phyloP scores from a whole-genome alignment of 805 yeast species.

The Tetrapisispora namnaoensis region DNA sequence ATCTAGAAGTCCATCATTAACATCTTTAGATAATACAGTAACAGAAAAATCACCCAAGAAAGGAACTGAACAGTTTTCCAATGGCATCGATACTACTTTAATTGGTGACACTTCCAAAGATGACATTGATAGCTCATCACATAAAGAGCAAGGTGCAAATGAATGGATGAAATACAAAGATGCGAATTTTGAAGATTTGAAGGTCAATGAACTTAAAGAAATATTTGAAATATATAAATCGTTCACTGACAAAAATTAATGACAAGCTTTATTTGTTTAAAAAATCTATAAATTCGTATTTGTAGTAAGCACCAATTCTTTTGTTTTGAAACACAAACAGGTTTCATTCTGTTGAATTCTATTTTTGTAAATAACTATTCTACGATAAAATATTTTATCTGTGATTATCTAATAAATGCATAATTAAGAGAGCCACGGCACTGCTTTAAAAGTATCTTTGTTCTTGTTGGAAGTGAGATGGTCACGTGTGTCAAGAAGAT shows the following conservation, averaged over 20 bases:
- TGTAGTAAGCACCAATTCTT: not conserved
- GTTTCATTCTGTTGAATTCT: not conserved
- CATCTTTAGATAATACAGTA: slow-evolving; percentile 8
- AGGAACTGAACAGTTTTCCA: not conserved
- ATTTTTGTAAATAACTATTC: too few relatives aligned
- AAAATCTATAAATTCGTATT: not conserved
- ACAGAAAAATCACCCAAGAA: slow-evolving; percentile 1
- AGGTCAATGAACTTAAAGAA: slow-evolving; percentile 18
- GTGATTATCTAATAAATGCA: not conserved
- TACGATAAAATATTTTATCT: not conserved
- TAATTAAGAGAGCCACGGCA: not conserved
- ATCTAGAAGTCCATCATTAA: slow-evolving; percentile 12
- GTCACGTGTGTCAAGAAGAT: not conserved
- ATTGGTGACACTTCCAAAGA: not conserved
- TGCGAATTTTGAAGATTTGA: slow-evolving; percentile 24
- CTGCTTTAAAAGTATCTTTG: not conserved
- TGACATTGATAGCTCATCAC: not conserved
- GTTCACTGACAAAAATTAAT: slow-evolving; percentile 3
- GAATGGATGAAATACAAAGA: slow-evolving; percentile 17
- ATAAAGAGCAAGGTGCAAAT: too few relatives aligned
- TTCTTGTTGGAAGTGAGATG: not conserved
- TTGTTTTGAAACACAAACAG: too few relatives aligned
- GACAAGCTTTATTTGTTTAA: not conserved
- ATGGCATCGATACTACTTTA: not conserved
- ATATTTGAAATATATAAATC: slow-evolving; percentile 26